Evolutionary conservation across 768 basidiomycete species (phyloP).

Genomic region (Lentinula guzmanii): DNA sequence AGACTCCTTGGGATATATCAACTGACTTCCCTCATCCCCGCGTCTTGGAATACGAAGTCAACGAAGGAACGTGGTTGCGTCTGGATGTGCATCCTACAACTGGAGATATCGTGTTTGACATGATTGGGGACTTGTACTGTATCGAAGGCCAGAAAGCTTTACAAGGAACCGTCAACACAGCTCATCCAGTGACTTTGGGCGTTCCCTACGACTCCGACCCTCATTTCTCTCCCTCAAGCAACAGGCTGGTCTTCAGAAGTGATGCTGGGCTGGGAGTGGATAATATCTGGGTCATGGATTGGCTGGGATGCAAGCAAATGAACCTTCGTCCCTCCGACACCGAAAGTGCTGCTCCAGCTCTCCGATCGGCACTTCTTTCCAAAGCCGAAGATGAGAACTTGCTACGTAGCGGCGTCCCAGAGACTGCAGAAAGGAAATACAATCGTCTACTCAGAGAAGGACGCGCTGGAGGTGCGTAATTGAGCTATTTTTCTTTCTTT

Average conservation of each 20-base stretch:
- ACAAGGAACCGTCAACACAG: slow-evolving; percentile 15
- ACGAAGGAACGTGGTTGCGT: slow-evolving; percentile 72
- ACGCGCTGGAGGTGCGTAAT: slow-evolving; percentile 22
- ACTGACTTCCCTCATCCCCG: slow-evolving; percentile 67
- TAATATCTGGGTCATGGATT: slow-evolving; percentile 68
- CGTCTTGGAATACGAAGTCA: slow-evolving; percentile 57
- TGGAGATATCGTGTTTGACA: slow-evolving; percentile 71
- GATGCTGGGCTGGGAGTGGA: slow-evolving; percentile 70
- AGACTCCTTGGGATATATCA: slow-evolving; percentile 25
- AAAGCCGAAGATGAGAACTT: slow-evolving; percentile 28
- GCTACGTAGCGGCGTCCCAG: slow-evolving; percentile 29
- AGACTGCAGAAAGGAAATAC: slow-evolving; percentile 27
- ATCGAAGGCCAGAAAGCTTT: slow-evolving; percentile 38
- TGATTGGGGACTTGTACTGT: slow-evolving; percentile 72
- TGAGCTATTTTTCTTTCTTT: neutral
- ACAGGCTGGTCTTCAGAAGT: slow-evolving; percentile 58
- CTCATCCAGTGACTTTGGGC: slow-evolving; percentile 56
- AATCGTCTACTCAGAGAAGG: slow-evolving; percentile 36
- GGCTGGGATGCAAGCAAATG: slow-evolving; percentile 62
- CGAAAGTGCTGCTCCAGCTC: slow-evolving; percentile 12
- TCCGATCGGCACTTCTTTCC: slow-evolving; percentile 19
- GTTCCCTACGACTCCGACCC: slow-evolving; percentile 70
- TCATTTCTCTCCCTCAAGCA: slow-evolving; percentile 64
- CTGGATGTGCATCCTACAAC: slow-evolving; percentile 64
- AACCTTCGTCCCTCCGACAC: slow-evolving; percentile 16